Percentiles rank a stretch among this genome's conserved stretches.
Conservation (phyloP, 2,329 filamentous ascomycete species). For the Colletotrichum cordylinicola region DNA sequence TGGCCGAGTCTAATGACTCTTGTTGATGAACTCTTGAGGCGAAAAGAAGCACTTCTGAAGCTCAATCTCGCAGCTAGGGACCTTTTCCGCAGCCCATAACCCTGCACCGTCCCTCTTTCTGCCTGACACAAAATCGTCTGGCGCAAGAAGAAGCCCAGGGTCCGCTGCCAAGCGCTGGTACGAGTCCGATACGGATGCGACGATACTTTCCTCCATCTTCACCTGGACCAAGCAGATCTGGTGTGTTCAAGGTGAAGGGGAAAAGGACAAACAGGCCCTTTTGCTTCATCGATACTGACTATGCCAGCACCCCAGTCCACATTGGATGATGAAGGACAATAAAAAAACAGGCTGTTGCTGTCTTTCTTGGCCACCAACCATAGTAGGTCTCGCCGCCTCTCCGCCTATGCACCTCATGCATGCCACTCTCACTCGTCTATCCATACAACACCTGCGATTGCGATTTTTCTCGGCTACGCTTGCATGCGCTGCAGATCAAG, state of each 20-base stretch:
- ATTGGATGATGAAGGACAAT: background rate
- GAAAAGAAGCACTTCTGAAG: background rate
- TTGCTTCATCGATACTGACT: background rate
- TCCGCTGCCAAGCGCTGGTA: background rate
- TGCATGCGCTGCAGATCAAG: constrained; percentile 16
- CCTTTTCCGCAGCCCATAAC: background rate
- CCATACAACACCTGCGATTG: background rate
- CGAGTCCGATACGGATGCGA: background rate
- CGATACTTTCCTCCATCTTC: background rate
- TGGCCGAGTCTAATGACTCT: background rate
- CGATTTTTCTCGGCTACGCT: background rate
- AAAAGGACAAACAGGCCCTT: background rate
- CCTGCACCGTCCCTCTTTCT: background rate
- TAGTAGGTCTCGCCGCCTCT: background rate
- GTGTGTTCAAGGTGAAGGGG: background rate
- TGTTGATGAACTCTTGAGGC: background rate
- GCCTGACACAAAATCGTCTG: background rate
- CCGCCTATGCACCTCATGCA: constrained; percentile 1
- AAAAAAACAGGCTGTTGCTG: background rate
- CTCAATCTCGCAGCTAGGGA: constrained; percentile 6
- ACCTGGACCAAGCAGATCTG: background rate
- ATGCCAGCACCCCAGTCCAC: background rate
- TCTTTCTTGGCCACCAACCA: background rate
- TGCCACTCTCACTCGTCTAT: background rate
- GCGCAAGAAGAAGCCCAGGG: background rate